Evolutionary conservation across 2,329 filamentous ascomycete species (phyloP), one percentile per base, ranked within the genome.

Genomic region (Neofusicoccum umdonicola): DNA sequence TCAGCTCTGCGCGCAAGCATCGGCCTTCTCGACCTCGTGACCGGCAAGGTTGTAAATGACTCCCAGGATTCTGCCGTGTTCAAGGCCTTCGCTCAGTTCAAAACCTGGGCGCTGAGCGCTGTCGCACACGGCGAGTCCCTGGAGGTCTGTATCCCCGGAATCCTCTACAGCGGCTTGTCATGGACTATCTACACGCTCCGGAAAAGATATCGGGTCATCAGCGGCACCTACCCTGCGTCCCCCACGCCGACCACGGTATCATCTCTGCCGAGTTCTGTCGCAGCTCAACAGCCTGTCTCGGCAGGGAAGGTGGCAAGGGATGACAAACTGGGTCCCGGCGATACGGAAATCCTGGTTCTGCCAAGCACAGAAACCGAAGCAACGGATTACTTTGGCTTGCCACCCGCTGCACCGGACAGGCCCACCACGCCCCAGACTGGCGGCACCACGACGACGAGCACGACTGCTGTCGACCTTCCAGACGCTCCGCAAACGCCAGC

Each of bases 131-230:
- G 81, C 19, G 83, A 87, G 51, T 81, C 80, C 15, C 72, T 84
- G 27, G 84, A 87, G 67, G 77, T 84, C 4, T 72, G 82, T 77
- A 68, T 75, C 83, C 66, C 73, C 19, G 70, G 74, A 1, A 57
- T 84, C 82, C 42, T 87, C 17, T 92, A 89, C 71, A 89, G 84
- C 2, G 88, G 87, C 3, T 80, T 90, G 31, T 81, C 82, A 13
- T 94, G 91, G 91, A 88, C 86, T 2, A 88, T 84, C 67, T 89
- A 85, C 31, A 92, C 90, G 0, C 70, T 95, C 47, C 82, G 89
- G 64, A 87, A 84, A 69, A 84, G 89, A 13, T 85, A 91, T 65
- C 86, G 90, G 19, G 84, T 93, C 54, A 82, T 92, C 51, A 89
- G 87, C 70, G 88, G 86, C 15, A 62, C 60, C 64, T 63, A 65